Evolutionary conservation across 2,329 filamentous ascomycete species (phyloP).

Genomic region (Alternaria alternata): DNA sequence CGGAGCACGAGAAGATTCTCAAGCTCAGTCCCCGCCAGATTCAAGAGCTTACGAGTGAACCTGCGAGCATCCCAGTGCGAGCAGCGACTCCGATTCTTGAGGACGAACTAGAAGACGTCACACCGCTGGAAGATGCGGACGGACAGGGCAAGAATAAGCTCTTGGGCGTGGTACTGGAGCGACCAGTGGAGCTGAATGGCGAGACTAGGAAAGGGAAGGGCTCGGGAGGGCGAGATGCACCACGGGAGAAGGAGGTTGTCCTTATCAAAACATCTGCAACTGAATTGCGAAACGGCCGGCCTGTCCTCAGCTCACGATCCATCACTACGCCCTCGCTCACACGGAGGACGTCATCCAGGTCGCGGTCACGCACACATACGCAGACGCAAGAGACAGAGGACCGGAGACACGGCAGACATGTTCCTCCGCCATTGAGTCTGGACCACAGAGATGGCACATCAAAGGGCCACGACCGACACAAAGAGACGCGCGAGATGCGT

Average conservation of each 20-base stretch:
- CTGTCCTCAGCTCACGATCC: constrained; percentile 44
- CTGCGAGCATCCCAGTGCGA: constrained; percentile 62
- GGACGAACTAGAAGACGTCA: constrained; percentile 38
- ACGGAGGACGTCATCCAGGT: constrained; percentile 48
- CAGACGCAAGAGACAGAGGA: constrained; percentile 35
- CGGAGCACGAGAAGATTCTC: constrained; percentile 53
- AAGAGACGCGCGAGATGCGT: constrained; percentile 26
- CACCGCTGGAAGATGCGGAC: constrained; percentile 26
- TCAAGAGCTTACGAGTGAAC: constrained; percentile 63
- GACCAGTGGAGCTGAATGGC: constrained; percentile 24
- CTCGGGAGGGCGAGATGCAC: constrained; percentile 3
- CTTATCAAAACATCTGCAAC: constrained; percentile 39
- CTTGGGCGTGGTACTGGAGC: constrained; percentile 34
- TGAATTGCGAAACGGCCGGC: constrained; percentile 40
- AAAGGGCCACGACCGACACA: constrained; percentile 45
- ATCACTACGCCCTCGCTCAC: constrained; percentile 50
- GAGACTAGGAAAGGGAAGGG: constrained; percentile 5
- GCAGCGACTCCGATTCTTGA: constrained; percentile 51
- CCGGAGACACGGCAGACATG: constrained; percentile 25
- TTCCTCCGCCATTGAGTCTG: constrained; percentile 46
- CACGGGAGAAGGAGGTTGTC: constrained; percentile 38
- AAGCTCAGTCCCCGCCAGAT: constrained; percentile 65
- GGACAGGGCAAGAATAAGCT: constrained; percentile 25
- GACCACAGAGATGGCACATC: constrained; percentile 40
- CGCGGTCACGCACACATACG: constrained; percentile 26